phyloP scores from a whole-genome alignment of 108 stramenopile species.

The Phaeodactylum tricornutum region DNA sequence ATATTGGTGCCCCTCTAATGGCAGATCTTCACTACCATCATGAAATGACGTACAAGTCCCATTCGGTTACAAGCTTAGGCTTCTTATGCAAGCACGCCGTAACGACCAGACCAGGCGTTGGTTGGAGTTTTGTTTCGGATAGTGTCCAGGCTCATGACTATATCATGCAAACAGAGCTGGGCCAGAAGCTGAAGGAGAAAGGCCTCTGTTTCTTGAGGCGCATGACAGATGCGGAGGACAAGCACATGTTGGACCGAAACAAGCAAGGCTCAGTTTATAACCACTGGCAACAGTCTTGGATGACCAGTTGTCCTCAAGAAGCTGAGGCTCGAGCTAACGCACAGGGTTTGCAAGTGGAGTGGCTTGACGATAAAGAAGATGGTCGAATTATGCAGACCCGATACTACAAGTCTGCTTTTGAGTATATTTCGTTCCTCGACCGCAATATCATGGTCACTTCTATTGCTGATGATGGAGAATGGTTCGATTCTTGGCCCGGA shows the following conservation, averaged over 20 bases:
- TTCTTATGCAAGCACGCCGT: not conserved
- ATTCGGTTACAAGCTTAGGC: not conserved
- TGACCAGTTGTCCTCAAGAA: conserved; percentile 8
- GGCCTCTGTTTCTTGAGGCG: conserved; percentile 10
- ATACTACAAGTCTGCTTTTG: conserved; percentile 8
- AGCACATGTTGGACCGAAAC: not conserved
- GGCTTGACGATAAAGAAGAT: not conserved
- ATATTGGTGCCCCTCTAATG: conserved; percentile 6
- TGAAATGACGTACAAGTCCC: conserved; percentile 8
- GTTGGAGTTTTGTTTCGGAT: conserved; percentile 7
- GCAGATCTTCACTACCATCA: conserved; percentile 1
- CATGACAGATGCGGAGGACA: conserved; percentile 6
- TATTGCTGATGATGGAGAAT: conserved; percentile 9
- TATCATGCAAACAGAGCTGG: too few species aligned
- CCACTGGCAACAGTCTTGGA: conserved; percentile 10
- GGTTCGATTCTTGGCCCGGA: conserved; percentile 5
- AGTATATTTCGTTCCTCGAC: conserved; percentile 1
- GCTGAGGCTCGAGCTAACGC: conserved; percentile 1
- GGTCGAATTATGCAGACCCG: conserved; percentile 1
- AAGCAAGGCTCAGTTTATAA: not conserved
- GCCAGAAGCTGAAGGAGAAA: too few species aligned
- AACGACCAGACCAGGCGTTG: not conserved
- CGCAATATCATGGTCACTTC: conserved; percentile 8
- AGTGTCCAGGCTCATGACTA: too few species aligned
- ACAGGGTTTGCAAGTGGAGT: conserved; percentile 5